These are phyloP conservation scores for Penicillium coprophilum DNA, from an alignment of 495 filamentous ascomycete species.

Conservation along the genomic window DNA sequence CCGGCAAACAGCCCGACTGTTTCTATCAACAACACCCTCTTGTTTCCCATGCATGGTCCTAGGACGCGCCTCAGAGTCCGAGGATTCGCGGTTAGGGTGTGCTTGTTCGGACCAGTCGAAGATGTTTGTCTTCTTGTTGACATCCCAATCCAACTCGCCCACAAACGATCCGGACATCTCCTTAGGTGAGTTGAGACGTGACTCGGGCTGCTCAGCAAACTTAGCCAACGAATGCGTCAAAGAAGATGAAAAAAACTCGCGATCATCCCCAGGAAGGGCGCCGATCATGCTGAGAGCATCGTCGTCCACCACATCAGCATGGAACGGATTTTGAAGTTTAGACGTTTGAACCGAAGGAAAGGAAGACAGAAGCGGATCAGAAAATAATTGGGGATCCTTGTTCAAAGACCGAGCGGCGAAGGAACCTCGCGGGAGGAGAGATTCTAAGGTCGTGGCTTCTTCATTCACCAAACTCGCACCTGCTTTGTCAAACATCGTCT, in stretches of 20 bases:
- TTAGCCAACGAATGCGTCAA: conserved; percentile 7
- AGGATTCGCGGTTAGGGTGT: conserved; percentile 48
- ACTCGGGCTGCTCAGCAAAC: background rate
- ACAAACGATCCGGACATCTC: conserved; percentile 2
- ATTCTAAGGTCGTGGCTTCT: conserved; percentile 58
- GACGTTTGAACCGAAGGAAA: conserved; percentile 41
- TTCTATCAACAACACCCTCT: conserved; percentile 60
- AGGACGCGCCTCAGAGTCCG: conserved; percentile 64
- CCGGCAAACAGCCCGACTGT: conserved; percentile 70
- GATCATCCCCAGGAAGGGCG: conserved; percentile 32
- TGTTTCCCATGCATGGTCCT: conserved; percentile 93
- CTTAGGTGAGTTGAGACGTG: conserved; percentile 3
- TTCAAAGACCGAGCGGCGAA: conserved; percentile 35
- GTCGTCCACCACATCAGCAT: conserved; percentile 30
- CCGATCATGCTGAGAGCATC: conserved; percentile 38
- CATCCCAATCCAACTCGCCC: conserved; percentile 16
- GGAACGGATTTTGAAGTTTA: conserved; percentile 18
- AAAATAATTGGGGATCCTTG: conserved; percentile 27
- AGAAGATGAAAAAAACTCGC: conserved; percentile 6
- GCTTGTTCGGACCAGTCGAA: conserved; percentile 87
- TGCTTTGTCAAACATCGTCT: conserved; percentile 86
- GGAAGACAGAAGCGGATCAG: conserved; percentile 50
- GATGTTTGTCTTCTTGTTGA: conserved; percentile 48
- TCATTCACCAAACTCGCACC: conserved; percentile 54
- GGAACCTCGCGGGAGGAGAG: conserved; percentile 45